Percentiles rank a stretch among this genome's conserved stretches.
Conservation (phyloP, 495 filamentous ascomycete species). For the Durotheca rogersii region DNA sequence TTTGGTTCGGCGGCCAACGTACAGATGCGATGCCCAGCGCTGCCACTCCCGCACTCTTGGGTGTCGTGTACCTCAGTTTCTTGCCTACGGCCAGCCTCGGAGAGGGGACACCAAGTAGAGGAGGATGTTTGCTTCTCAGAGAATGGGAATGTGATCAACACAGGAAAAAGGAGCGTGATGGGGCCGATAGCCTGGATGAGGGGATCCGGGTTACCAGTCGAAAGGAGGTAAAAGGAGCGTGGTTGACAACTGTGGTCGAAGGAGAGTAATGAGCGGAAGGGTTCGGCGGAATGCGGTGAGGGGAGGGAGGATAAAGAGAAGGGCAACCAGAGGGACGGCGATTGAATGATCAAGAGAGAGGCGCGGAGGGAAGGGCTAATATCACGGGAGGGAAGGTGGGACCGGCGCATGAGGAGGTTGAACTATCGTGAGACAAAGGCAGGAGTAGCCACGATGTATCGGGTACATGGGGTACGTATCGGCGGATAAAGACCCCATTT, state of each 20-base stretch:
- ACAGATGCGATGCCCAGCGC: too few species aligned
- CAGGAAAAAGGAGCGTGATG: slow-evolving; percentile 31
- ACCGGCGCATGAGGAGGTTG: slow-evolving; percentile 28
- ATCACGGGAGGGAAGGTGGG: slow-evolving; percentile 28
- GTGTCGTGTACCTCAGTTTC: too few species aligned
- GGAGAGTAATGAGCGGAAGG: slow-evolving; percentile 26
- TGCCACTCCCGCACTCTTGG: too few species aligned
- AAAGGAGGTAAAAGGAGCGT: slow-evolving; percentile 18
- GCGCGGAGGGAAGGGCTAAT: slow-evolving; percentile 22
- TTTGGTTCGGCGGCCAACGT: too few species aligned
- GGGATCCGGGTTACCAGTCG: slow-evolving; percentile 17
- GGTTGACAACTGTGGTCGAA: slow-evolving; percentile 16
- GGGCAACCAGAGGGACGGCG: slow-evolving; percentile 10
- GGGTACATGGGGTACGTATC: slow-evolving; percentile 22
- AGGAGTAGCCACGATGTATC: slow-evolving; percentile 22
- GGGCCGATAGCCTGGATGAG: slow-evolving; percentile 25
- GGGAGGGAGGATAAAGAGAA: slow-evolving; percentile 12
- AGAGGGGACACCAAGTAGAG: slow-evolving; percentile 9
- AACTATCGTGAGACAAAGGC: slow-evolving; percentile 31
- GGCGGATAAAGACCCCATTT: background rate
- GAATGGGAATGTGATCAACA: slow-evolving; percentile 39
- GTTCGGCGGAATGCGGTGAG: slow-evolving; percentile 20
- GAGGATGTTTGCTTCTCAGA: slow-evolving; percentile 19
- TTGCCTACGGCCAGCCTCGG: slow-evolving; percentile 17
- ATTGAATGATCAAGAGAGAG: slow-evolving; percentile 16